Evolutionary conservation across 192 early-diverging fungal genomes (phyloP), one percentile per base, ranked within the genome.

Genomic region (Coemansia sp.): DNA sequence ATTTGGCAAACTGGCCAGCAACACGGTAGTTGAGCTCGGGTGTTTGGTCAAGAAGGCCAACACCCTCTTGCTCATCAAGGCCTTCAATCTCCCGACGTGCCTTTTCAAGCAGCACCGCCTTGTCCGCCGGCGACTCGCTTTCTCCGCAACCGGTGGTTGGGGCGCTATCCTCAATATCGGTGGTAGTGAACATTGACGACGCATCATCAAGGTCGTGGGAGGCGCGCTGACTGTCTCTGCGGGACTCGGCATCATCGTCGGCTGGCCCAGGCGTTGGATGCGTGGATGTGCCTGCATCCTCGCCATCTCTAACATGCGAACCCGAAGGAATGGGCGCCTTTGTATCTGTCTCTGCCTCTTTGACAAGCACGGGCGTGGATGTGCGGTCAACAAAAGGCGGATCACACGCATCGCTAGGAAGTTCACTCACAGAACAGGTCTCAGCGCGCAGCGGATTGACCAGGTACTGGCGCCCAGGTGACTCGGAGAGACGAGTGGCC

Each of bases 31-130:
- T 69, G 47, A 76, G 60, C 55, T 76, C 73, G 1, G 73, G 73
- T 4, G 73, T 76, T 54, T 69, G 73, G 52, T 76, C 73, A 14
- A 76, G 54, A 40, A 76, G 73, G n/a, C 73, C 73, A 2, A 76
- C 73, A 23, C 73, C 73, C 27, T 55, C 73, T 18, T 76, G 73
- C 63, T 65, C 73, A 19, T 76, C 73, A 16, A 76, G 43, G 14
- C 62, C 62, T 25, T 76, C 73, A 30, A 76, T 76, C 48, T 76
- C 73, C 33, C 66, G 73, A 18, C 60, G 58, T 22, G 67, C 73
- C 38, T 61, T 61, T 19, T 62, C 73, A 28, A 76, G 47, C 33
- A 69, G 59, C 29, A 59, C 73, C 18, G 73, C 73, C 53, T 65
- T 76, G 4, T 68, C 73, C 9, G 73, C 50, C 21, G 46, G 18